Base-by-base conservation (phyloP, 257 asterid genomes). In the Solanum sparsipilum region DNA sequence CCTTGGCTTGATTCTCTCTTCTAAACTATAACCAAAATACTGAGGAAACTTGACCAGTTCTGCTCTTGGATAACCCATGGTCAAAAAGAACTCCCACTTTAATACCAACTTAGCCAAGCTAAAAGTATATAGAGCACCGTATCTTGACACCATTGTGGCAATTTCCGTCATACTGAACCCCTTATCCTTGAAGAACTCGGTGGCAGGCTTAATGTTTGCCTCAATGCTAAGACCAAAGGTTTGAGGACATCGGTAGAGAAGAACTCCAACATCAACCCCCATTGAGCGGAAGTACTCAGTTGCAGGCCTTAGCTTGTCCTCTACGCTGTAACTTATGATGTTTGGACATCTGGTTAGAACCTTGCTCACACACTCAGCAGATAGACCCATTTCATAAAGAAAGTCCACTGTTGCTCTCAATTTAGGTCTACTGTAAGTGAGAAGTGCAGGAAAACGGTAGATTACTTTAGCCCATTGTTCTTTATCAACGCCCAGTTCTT, bases 221-320 rank as follows among this genome's bases (percentile, higher is more conserved):
- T 97, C 97, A 4, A 97, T 93, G 87, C 99, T 96, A 38, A 94
- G 98, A 76, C 99, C 98, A 88, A 97, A 97, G 23, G 99, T 95
- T 90, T 95, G 98, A 56, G 98, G 99, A 9, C 96, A 88, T 84
- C 98, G 95, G 73, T 92, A 89, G n/a, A 97, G 92, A 79, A 97
- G 92, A 86, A 90, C 68, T 7, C 94, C 93, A 31, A 95, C 96
- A 74, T 97, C 95, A 71, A 95, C 98, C 82, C 93, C 93, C 93
- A 97, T 87, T 4, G 97, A 93, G 48, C 86, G 89, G 67, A 96
- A 97, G 70, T 97, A 97, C 13, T 92, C 95, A 85, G 95, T 98
- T 63, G 96, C 91, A 60, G 98, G 98, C 29, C 98, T 90, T 84
- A 97, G 92, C 89, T 97, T 96, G 76, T 95, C 97, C 90, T 96